A percentile compares a stretch with the other conserved stretches of the same genome.
Evolutionary conservation across 805 yeast genomes (phyloP).

Genomic region (Candida awuae): DNA sequence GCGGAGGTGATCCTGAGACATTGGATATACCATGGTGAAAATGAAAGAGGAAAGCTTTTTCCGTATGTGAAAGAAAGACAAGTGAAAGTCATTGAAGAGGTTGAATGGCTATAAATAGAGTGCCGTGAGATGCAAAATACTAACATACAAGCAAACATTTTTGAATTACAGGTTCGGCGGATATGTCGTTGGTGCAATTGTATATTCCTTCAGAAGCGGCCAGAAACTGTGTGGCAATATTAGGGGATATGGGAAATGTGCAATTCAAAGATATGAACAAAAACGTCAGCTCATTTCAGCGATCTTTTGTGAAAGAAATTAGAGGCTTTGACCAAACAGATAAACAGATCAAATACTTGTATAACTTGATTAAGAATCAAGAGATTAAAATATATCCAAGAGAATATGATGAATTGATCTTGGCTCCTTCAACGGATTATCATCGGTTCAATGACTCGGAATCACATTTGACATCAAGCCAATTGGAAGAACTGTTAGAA

Average conservation of each 20-base stretch:
- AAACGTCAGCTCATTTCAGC: conserved; percentile 75
- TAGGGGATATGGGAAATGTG: conserved; percentile 79
- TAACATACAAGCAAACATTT: conserved; percentile 1
- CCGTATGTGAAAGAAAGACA: conserved; percentile 20
- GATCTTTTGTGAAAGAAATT: conserved; percentile 83
- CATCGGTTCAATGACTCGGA: conserved; percentile 11
- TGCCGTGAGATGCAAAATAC: no score
- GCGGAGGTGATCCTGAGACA: no score
- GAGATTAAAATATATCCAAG: conserved; percentile 28
- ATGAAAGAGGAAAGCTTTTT: conserved; percentile 16
- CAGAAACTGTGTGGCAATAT: conserved; percentile 72
- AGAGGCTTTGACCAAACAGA: conserved; percentile 79
- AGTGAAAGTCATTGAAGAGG: no score
- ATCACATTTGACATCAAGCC: conserved; percentile 54
- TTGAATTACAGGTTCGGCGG: conserved; percentile 67
- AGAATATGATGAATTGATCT: conserved; percentile 22
- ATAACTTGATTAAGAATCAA: conserved; percentile 42
- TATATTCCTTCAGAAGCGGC: conserved; percentile 87
- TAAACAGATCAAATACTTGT: conserved; percentile 63
- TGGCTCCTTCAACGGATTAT: conserved; percentile 14
- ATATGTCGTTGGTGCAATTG: conserved; percentile 88
- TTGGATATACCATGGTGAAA: conserved; percentile 1
- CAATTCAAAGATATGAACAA: conserved; percentile 87
- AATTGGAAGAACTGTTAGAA: conserved; percentile 62
- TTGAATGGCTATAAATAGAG: no score